phyloP scores from a whole-genome alignment of 2,329 filamentous ascomycete species.

The Colletotrichum tropicale region DNA sequence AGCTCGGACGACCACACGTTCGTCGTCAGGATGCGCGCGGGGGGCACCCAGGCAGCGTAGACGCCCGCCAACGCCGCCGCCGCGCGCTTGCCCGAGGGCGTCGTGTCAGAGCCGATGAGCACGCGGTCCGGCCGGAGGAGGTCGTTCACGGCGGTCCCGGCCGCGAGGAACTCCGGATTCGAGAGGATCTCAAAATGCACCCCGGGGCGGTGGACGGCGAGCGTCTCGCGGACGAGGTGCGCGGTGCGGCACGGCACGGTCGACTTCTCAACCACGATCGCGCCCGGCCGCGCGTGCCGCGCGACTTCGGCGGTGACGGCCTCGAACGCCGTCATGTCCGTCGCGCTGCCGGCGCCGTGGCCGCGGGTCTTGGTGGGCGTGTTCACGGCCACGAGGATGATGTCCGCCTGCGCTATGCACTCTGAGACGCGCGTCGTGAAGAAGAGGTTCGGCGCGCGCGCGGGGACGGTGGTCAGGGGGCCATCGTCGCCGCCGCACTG shows the following conservation, averaged over 20 bases:
- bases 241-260: constrained; percentile 80
- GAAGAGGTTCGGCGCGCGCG: constrained; percentile 69
- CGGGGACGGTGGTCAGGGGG: constrained; percentile 39
- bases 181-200: constrained; percentile 77
- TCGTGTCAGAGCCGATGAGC: constrained; percentile 72
- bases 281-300: constrained; percentile 66
- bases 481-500: constrained; percentile 27
- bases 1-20: constrained; percentile 81
- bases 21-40: constrained; percentile 70
- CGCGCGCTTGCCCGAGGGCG: constrained; percentile 62
- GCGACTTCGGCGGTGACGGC: constrained; percentile 72
- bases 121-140: constrained; percentile 74
- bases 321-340: constrained; percentile 76
- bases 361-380: constrained; percentile 78
- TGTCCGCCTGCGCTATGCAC: constrained; percentile 69
- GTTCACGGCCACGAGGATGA: constrained; percentile 79
- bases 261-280: constrained; percentile 82
- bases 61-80: constrained; percentile 67
- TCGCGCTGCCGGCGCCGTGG: constrained; percentile 71
- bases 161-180: constrained; percentile 82
- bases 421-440: constrained; percentile 73
- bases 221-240: constrained; percentile 70
- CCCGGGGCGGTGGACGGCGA: constrained; percentile 63
- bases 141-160: constrained; percentile 76
- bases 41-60: constrained; percentile 74